Conservation (phyloP, 495 filamentous ascomycete species). For the Daldinia caldariorum region DNA sequence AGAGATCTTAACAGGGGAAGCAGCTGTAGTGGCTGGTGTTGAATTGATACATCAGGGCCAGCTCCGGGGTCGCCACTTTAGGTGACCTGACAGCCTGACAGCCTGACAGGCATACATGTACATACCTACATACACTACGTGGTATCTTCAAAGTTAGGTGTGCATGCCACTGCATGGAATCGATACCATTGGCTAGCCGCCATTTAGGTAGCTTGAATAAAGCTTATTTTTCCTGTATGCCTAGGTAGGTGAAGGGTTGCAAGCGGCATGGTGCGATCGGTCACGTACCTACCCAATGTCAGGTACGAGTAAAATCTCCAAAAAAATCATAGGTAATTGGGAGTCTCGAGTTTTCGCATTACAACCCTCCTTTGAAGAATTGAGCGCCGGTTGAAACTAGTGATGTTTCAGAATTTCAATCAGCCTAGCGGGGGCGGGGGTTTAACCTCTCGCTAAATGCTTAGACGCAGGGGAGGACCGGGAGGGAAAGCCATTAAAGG, state of each 20-base stretch:
- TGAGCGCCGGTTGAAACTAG: conserved; percentile 38
- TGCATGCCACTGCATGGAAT: background rate
- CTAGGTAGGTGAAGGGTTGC: background rate
- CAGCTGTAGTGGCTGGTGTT: conserved; percentile 19
- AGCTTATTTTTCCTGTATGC: conserved; percentile 11
- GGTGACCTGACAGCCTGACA: background rate
- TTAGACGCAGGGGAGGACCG: conserved; percentile 12
- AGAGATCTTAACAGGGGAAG: background rate
- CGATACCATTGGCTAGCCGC: conserved; percentile 9
- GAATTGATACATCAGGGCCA: conserved; percentile 11
- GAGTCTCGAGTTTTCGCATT: background rate
- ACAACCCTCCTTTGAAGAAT: conserved; percentile 4
- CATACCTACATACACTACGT: no score
- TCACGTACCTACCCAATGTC: background rate
- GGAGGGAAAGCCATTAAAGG: conserved; percentile 9
- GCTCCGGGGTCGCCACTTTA: background rate
- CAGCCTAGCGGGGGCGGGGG: conserved; percentile 25
- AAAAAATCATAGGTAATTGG: background rate
- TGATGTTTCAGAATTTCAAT: conserved; percentile 35
- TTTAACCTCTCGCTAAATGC: conserved; percentile 37
- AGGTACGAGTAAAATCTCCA: background rate
- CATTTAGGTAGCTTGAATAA: conserved; percentile 4
- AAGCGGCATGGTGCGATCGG: conserved; percentile 1
- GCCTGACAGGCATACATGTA: no score
- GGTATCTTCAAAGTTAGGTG: background rate